Percentiles rank a stretch among this genome's conserved stretches.
These are phyloP conservation scores for Hypoxylon sp. DNA, from an alignment of 2,329 filamentous ascomycete genomes.

Conservation along the genomic window DNA sequence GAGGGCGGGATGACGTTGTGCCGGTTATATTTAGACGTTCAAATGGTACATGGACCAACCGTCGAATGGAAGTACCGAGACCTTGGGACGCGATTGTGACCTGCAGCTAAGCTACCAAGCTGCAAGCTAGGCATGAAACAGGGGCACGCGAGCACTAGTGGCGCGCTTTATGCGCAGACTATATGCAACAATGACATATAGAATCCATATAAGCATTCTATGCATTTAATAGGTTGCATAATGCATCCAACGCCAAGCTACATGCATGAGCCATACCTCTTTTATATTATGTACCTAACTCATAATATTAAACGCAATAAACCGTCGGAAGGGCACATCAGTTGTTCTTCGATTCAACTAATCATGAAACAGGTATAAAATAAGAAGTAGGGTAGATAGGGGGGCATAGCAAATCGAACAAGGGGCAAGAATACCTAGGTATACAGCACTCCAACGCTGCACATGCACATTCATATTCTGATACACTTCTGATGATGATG, in stretches of 20 bases:
- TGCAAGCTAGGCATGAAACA: slow-evolving; percentile 10
- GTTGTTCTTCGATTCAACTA: not conserved
- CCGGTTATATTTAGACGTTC: slow-evolving; percentile 23
- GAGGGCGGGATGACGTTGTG: slow-evolving; percentile 31
- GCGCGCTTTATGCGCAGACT: not conserved
- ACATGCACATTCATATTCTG: slow-evolving; percentile 11
- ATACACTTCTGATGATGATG: slow-evolving; percentile 6
- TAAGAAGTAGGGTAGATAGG: not conserved
- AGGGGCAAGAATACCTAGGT: not conserved
- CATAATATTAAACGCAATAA: not conserved
- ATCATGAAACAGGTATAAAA: not conserved
- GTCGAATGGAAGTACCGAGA: slow-evolving; percentile 16
- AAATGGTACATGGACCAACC: not conserved
- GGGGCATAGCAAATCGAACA: not conserved
- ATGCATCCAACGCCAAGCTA: not conserved
- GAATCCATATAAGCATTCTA: not conserved
- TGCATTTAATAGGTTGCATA: not conserved
- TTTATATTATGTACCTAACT: not conserved
- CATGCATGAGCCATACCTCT: too few relatives aligned
- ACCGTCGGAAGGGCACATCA: not conserved
- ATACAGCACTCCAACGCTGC: slow-evolving; percentile 10
- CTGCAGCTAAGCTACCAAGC: slow-evolving; percentile 21
- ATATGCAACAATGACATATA: not conserved
- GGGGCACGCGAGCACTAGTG: slow-evolving; percentile 24
- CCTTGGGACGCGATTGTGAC: slow-evolving; percentile 25